Evolutionary conservation across 805 yeast genomes (phyloP).

Genomic region (Candida boleticola): DNA sequence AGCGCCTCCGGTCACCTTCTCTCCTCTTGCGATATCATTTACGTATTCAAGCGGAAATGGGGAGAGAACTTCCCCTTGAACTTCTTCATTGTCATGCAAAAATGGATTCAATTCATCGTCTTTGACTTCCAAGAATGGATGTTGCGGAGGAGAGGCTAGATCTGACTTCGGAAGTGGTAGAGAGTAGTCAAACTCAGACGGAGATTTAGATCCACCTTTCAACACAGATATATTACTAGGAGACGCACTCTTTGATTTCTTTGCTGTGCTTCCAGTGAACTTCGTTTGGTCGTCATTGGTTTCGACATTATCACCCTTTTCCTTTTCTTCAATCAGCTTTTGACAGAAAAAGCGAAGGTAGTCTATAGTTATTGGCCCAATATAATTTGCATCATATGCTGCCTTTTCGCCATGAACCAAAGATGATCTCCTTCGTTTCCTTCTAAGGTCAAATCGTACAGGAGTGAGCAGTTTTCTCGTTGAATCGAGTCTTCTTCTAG

Average conservation of each 20-base stretch:
- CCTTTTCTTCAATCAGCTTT: constrained; percentile 19
- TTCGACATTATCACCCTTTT: too few relatives aligned
- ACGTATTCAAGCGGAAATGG: background rate
- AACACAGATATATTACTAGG: too few relatives aligned
- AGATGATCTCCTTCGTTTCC: constrained; percentile 25
- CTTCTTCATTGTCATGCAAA: background rate
- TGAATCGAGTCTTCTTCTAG: background rate
- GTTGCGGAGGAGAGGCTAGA: constrained; percentile 13
- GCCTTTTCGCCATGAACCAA: constrained; percentile 23
- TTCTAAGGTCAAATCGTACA: background rate
- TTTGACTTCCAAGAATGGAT: background rate
- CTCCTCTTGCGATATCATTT: too few relatives aligned
- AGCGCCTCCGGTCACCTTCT: too few relatives aligned
- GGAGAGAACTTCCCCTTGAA: background rate
- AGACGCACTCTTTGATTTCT: too few relatives aligned
- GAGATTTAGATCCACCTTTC: constrained; percentile 10
- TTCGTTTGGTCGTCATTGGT: too few relatives aligned
- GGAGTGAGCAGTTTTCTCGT: background rate
- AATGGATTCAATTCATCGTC: constrained; percentile 13
- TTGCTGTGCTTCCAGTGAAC: too few relatives aligned
- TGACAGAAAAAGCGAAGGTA: constrained; percentile 34
- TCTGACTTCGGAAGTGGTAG: constrained; percentile 26
- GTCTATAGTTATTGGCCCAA: constrained; percentile 37
- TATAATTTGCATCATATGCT: constrained; percentile 27
- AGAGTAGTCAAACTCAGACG: constrained; percentile 24